Evolutionary conservation across 768 basidiomycete species (phyloP).

Genomic region (Daedaleopsis nitida): DNA sequence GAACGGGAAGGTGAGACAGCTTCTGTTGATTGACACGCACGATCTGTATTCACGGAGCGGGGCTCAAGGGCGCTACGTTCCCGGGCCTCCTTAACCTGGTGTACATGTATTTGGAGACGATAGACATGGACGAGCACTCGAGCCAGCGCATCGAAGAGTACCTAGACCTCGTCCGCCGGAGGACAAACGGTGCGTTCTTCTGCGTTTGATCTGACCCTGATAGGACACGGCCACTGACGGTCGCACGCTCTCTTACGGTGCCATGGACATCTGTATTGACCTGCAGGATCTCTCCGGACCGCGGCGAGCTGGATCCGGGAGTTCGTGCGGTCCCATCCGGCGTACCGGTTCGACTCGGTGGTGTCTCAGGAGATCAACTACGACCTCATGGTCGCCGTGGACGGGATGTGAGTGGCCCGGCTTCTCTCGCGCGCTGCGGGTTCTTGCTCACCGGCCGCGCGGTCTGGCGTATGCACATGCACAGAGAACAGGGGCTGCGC

Average conservation of each 20-base stretch:
- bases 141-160: slow-evolving; percentile 71
- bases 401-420: slow-evolving; percentile 76
- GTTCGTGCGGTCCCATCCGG: slow-evolving; percentile 88
- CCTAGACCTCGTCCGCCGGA: slow-evolving; percentile 71
- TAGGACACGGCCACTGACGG: background rate
- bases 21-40: background rate
- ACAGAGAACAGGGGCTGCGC: slow-evolving; percentile 71
- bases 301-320: slow-evolving; percentile 92
- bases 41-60: slow-evolving; percentile 3
- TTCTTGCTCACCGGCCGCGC: background rate
- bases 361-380: slow-evolving; percentile 92
- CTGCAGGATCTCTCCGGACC: slow-evolving; percentile 73
- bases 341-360: slow-evolving; percentile 92
- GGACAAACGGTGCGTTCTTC: slow-evolving; percentile 71
- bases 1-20: slow-evolving; percentile 75
- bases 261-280: background rate
- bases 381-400: slow-evolving; percentile 85
- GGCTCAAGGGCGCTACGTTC: slow-evolving; percentile 57
- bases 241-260: background rate
- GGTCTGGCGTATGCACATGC: background rate
- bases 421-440: background rate
- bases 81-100: slow-evolving; percentile 84
- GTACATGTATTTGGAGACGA: slow-evolving; percentile 80
- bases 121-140: slow-evolving; percentile 71
- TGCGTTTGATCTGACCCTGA: background rate